A percentile compares a stretch with the other conserved stretches of the same genome.
These are phyloP conservation scores for Asterionellopsis glacialis DNA, from an alignment of 108 stramenopile genomes.

Conservation along the genomic window DNA sequence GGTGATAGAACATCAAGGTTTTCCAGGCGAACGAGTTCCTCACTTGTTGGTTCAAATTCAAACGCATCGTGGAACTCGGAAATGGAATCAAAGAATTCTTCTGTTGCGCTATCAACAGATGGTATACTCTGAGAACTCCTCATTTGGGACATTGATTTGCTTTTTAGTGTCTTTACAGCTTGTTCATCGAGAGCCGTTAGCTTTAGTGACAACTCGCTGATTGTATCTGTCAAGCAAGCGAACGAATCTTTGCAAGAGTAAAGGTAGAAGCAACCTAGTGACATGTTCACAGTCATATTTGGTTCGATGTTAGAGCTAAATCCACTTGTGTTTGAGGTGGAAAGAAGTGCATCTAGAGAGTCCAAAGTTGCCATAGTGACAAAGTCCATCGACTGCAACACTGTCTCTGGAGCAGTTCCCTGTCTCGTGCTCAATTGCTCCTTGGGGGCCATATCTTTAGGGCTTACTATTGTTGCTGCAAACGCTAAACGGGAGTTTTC, in stretches of 20 bases:
- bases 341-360: slow-evolving; percentile 45
- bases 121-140: neutral
- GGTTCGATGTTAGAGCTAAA: slow-evolving; percentile 28
- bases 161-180: slow-evolving; percentile 18
- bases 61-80: neutral
- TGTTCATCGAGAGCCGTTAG: slow-evolving; percentile 43
- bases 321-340: neutral
- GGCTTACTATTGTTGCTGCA: slow-evolving; percentile 12
- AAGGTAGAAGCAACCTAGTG: slow-evolving; percentile 46
- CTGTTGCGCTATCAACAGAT: neutral
- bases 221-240: slow-evolving; percentile 49
- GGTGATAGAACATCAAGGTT: too few species aligned
- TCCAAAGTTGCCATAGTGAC: slow-evolving; percentile 57
- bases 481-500: slow-evolving; percentile 54
- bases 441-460: neutral
- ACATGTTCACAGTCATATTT: slow-evolving; percentile 24
- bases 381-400: slow-evolving; percentile 50
- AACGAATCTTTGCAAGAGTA: slow-evolving; percentile 80
- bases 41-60: too few species aligned
- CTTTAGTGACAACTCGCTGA: slow-evolving; percentile 55
- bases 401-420: slow-evolving; percentile 29
- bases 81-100: neutral
- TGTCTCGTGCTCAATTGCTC: neutral
- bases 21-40: too few species aligned
- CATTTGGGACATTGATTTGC: too few species aligned